Conservation (phyloP, 441 rosid species). For the Adansonia grandidieri region DNA sequence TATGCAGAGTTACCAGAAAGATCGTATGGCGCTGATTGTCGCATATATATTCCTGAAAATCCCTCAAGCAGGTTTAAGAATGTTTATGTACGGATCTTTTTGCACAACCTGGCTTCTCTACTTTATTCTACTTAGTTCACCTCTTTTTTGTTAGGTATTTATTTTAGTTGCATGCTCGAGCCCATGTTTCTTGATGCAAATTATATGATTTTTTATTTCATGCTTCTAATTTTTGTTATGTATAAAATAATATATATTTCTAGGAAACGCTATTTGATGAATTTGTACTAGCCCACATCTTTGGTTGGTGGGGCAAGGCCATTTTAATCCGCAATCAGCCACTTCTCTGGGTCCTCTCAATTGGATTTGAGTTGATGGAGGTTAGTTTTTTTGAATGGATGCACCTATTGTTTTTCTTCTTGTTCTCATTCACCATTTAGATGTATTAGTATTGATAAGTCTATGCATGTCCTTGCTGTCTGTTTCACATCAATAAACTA, state of each 20-base stretch:
- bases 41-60: constrained; percentile 80
- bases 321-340: constrained; percentile 96
- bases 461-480: constrained; percentile 6
- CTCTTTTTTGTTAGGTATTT: no score
- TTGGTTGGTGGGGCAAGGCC: constrained; percentile 99
- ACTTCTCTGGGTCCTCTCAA: constrained; percentile 95
- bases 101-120: constrained; percentile 30
- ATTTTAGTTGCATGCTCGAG: constrained; percentile 5
- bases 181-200: not conserved
- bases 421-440: not conserved
- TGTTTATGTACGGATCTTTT: constrained; percentile 95
- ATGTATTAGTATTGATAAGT: constrained; percentile 1
- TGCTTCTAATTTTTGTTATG: constrained; percentile 34
- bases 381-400: constrained; percentile 43
- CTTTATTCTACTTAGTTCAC: no score
- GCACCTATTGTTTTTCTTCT: not conserved
- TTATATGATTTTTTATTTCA: no score
- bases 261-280: constrained; percentile 97
- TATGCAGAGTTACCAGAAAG: constrained; percentile 96
- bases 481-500: constrained; percentile 23
- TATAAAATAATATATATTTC: constrained; percentile 12
- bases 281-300: constrained; percentile 95
- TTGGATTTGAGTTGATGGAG: constrained; percentile 99
- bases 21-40: constrained; percentile 97
- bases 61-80: constrained; percentile 99